These are phyloP conservation scores for Tinospora cordifolia DNA, from an alignment of 164 flowering plant genomes.

Conservation along the genomic window DNA sequence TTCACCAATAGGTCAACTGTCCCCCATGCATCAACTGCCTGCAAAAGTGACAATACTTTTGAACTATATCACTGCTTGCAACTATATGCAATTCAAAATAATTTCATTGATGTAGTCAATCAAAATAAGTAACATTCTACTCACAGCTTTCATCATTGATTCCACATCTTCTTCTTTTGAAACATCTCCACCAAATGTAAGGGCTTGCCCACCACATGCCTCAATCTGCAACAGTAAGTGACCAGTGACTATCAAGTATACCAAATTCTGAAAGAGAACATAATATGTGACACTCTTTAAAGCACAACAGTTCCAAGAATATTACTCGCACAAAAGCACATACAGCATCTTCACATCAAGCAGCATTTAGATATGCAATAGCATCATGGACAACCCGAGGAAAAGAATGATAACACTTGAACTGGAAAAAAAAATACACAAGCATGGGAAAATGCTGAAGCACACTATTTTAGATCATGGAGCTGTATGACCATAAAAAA, in stretches of 20 bases:
- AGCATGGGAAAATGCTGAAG: no score
- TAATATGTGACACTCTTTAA: no score
- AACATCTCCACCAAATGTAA: conserved; percentile 30
- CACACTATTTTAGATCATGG: no score
- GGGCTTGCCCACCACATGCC: conserved; percentile 67
- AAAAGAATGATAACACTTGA: no score
- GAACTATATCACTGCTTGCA: conserved; percentile 3
- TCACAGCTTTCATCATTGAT: not conserved
- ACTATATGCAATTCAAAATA: not conserved
- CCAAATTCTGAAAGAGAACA: not conserved
- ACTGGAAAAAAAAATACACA: no score
- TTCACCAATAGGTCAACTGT: conserved; percentile 81
- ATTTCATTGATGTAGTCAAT: not conserved
- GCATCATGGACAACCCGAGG: no score
- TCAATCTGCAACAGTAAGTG: conserved; percentile 51
- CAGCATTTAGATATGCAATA: no score
- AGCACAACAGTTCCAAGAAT: no score
- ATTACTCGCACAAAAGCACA: no score
- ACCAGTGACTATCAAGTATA: not conserved
- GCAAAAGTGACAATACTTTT: conserved; percentile 25
- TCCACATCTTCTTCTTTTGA: conserved; percentile 13
- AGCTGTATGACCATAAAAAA: no score
- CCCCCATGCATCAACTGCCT: conserved; percentile 97
- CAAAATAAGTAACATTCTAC: not conserved
- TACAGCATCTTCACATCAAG: no score